Evolutionary conservation across 208 protist genomes (phyloP), one percentile per base, ranked within the genome.

Genomic region (Acanthamoeba healyi): DNA sequence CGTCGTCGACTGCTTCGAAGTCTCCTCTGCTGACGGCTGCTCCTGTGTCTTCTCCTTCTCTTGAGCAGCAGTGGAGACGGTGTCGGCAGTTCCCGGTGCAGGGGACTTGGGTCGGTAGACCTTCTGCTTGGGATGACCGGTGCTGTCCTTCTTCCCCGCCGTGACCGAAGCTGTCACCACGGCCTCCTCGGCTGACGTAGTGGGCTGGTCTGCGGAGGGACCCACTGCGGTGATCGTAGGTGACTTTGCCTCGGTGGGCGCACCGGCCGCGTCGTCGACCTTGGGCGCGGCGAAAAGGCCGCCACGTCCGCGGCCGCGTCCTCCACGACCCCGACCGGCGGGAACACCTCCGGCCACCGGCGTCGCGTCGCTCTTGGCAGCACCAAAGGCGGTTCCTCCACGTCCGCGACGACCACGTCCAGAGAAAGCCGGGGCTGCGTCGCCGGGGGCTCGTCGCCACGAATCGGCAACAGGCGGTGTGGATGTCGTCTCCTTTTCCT

Each of bases 91-190:
- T 14, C n/a, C 63, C 32, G 63, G 63, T 12, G 63, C 63, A 22
- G 63, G 63, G 3, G 63, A 72, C 63, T 72, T 72, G 34, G 63
- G 32, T 22, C 63, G 63, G 63, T 72, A 72, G n/a, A 40, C 63
- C 63, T 72, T 72, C n/a, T 72, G 63, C 63, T 72, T 72, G n/a
- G 63, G 63, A 38, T 32, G 63, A 7, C 12, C 29, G 10, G 63
- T 7, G 32, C 34, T 29, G 14, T 72, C 63, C 34, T 72, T 32
- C 63, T 38, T 58, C 19, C 51, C 51, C 9, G 44, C 12, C 9
- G 44, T 49, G 14, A 22, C 19, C 17, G 51, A 5, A 12, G 51
- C 3, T 22, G 51, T 22, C 51, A 22, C 19, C 14, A 22, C 26
- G 1, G 19, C 17, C 19, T 24, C 51, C 51, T 56, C 51, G 51